Conservation (phyloP, 768 basidiomycete genomes). For the Mycena crocata region DNA sequence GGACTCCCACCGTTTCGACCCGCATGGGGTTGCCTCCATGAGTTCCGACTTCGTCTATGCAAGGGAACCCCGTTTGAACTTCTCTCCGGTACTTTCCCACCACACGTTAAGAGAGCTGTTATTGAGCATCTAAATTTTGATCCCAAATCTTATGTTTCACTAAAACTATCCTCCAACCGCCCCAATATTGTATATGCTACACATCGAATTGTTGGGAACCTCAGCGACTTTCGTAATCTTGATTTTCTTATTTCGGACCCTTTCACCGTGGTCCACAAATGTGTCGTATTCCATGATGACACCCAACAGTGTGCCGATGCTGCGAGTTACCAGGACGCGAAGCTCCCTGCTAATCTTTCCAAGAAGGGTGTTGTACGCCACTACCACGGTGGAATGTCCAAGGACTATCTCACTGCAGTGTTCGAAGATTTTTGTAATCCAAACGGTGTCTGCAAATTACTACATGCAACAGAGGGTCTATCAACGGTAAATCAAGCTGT, state of each 20-base stretch:
- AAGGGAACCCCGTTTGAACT: constrained; percentile 22
- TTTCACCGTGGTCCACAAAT: constrained; percentile 19
- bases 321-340: constrained; percentile 18
- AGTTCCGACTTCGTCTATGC: not conserved
- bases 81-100: constrained; percentile 38
- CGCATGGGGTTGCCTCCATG: constrained; percentile 28
- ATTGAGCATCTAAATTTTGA: constrained; percentile 25
- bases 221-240: constrained; percentile 40
- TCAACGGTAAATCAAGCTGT: constrained; percentile 39
- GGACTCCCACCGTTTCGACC: constrained; percentile 37
- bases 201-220: constrained; percentile 35
- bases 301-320: constrained; percentile 19
- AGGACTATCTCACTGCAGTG: constrained; percentile 33
- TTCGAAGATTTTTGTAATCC: constrained; percentile 34
- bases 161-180: constrained; percentile 38
- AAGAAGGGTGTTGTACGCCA: constrained; percentile 36
- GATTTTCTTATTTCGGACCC: constrained; percentile 35
- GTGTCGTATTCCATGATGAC: constrained; percentile 34
- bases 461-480: constrained; percentile 38
- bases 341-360: constrained; percentile 24
- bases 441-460: constrained; percentile 35
- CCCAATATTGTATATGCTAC: constrained; percentile 46
- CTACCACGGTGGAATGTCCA: constrained; percentile 44
- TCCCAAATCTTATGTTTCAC: constrained; percentile 10
- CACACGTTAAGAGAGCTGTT: constrained; percentile 36